phyloP scores from a whole-genome alignment of 164 flowering plant genomes.

The Nelumbo lutea region DNA sequence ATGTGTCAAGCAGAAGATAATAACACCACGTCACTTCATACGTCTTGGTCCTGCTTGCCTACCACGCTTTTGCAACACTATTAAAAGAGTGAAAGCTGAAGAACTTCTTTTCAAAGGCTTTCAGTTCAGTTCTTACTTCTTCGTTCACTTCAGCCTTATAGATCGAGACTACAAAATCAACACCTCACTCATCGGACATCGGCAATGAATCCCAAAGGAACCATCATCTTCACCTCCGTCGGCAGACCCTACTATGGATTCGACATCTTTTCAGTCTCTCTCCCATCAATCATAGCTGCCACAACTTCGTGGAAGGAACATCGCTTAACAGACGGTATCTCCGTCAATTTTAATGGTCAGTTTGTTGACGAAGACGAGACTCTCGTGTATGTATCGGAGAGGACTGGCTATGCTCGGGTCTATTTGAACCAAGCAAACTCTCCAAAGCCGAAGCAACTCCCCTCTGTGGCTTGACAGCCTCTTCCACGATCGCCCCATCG shows the following conservation, averaged over 20 bases:
- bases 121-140: too few relatives aligned
- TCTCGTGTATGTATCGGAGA: constrained; percentile 59
- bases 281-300: constrained; percentile 12
- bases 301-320: constrained; percentile 19
- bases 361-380: constrained; percentile 39
- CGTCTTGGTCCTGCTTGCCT: too few relatives aligned
- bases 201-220: constrained; percentile 37
- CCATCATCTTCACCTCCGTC: constrained; percentile 54
- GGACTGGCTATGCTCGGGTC: constrained; percentile 50
- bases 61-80: too few relatives aligned
- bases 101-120: too few relatives aligned
- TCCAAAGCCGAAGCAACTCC: constrained; percentile 31
- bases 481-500: constrained; percentile 71
- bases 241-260: constrained; percentile 69
- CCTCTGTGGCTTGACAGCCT: constrained; percentile 28
- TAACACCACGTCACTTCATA: too few relatives aligned
- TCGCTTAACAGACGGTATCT: constrained; percentile 62
- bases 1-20: too few relatives aligned
- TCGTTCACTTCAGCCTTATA: too few relatives aligned
- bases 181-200: too few relatives aligned
- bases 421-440: constrained; percentile 23
- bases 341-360: constrained; percentile 72
- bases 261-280: constrained; percentile 55
- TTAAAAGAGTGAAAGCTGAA: too few relatives aligned
- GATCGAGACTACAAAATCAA: too few relatives aligned